Base-by-base conservation (phyloP, 805 yeast species). In the Monosporozyma aquatica region DNA sequence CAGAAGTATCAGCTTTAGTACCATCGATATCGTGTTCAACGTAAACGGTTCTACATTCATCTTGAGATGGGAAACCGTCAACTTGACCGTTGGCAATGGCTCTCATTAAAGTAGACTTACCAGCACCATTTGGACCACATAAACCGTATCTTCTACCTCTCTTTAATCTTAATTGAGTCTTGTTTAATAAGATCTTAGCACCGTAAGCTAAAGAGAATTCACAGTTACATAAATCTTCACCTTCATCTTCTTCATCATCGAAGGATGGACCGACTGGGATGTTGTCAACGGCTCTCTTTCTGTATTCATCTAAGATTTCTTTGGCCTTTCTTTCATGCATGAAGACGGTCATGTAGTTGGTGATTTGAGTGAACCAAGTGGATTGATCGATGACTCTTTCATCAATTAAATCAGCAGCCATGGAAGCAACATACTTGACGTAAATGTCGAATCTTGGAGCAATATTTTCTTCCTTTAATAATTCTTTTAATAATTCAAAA, bases 141-240 rank as follows among this genome's bases (percentile, higher is more conserved):
- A 82, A 75, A 90, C 98, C 98, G 72, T 92, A 92, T 78, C 98
- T 86, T 77, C 97, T 89, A 75, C 84, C 92, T 78, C 95, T 82
- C 87, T 87, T 87, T 69, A 92, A 83, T 76, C 98, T 87, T 70
- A 92, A 81, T 77, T 90, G 97, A 59, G 98, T 92, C 75, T 92
- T 90, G 90, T 92, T 92, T 73, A 92, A 87, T 76, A 92, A 80
- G 79, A 92, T 92, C 86, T 92, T 92, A 66, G 98, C 98, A 90
- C 98, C 99, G 74, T 92, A 92, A 71, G 99, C 99, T 65, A 92
- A 80, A 49, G 98, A 92, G 89, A 92, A 92, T 82, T 92, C 98
- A 84, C 97, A 90, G 95, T 92, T 92, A 82, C 98, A 92, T 67
- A 92, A 79, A 69, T 92, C 97, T 78, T 92, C 97, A 76, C 97